A percentile compares a stretch with the other conserved stretches of the same genome.
phyloP scores from a whole-genome alignment of 441 rosid genomes.

The Monsonia emarginata region DNA sequence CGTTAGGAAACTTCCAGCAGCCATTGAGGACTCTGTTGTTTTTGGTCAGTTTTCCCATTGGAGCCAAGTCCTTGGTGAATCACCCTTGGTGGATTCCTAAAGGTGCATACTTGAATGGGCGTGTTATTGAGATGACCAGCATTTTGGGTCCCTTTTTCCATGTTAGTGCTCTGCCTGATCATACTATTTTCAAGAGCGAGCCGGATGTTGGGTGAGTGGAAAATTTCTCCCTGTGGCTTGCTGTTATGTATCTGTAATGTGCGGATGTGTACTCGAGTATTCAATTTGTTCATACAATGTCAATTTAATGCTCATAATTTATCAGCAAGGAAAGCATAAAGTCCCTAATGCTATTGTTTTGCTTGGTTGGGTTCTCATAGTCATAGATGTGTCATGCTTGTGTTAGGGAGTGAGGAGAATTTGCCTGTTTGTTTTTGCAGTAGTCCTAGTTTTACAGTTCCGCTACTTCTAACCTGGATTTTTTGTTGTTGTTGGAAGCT shows the following conservation, averaged over 20 bases:
- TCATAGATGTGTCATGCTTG: too few relatives aligned
- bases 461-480: too few relatives aligned
- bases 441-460: too few relatives aligned
- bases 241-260: slow-evolving; percentile 8
- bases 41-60: slow-evolving; percentile 58
- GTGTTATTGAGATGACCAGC: slow-evolving; percentile 91
- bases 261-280: neutral
- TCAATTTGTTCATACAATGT: neutral
- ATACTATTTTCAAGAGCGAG: slow-evolving; percentile 68
- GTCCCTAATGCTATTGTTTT: too few relatives aligned
- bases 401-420: too few relatives aligned
- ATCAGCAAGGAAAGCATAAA: too few relatives aligned
- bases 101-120: slow-evolving; percentile 79
- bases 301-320: neutral
- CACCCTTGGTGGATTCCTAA: slow-evolving; percentile 95
- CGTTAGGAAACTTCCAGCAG: slow-evolving; percentile 78
- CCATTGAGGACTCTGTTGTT: slow-evolving; percentile 74
- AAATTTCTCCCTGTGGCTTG: neutral
- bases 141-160: slow-evolving; percentile 96
- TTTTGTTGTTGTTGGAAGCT: too few relatives aligned
- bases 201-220: slow-evolving; percentile 91
- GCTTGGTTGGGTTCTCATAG: too few relatives aligned
- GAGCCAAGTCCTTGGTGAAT: slow-evolving; percentile 73
- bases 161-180: slow-evolving; percentile 80
- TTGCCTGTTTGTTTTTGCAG: too few relatives aligned